These are phyloP conservation scores for Cladorrhinum sp. DNA, from an alignment of 2,329 filamentous ascomycete species.

Conservation along the genomic window DNA sequence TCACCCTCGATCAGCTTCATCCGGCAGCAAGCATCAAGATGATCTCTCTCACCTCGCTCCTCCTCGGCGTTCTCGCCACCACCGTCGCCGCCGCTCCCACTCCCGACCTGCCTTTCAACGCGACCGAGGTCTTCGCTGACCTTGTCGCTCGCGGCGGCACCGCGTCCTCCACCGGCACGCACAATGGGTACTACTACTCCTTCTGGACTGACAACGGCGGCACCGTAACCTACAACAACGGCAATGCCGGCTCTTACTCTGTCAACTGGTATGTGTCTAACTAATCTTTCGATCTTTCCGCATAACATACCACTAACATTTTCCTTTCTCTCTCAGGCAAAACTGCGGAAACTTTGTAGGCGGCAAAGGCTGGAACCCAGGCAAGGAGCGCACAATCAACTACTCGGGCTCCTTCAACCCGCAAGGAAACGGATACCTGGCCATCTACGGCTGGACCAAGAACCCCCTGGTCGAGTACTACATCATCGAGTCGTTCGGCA, in stretches of 20 bases:
- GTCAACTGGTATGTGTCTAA: slow-evolving; percentile 35
- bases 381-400: slow-evolving; percentile 31
- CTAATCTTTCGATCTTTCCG: too few relatives aligned
- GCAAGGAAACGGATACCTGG: slow-evolving; percentile 31
- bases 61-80: slow-evolving; percentile 15
- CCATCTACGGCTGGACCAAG: slow-evolving; percentile 35
- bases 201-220: slow-evolving; percentile 44
- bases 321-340: slow-evolving; percentile 6
- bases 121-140: slow-evolving; percentile 13
- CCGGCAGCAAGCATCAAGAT: slow-evolving; percentile 14
- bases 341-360: slow-evolving; percentile 52
- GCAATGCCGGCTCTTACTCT: slow-evolving; percentile 39
- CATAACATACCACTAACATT: too few relatives aligned
- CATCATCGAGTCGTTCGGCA: slow-evolving; percentile 35
- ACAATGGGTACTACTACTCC: slow-evolving; percentile 44
- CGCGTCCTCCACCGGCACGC: slow-evolving; percentile 34
- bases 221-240: slow-evolving; percentile 41
- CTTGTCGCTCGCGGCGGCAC: slow-evolving; percentile 22
- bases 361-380: slow-evolving; percentile 55
- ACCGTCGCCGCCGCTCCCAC: slow-evolving; percentile 14
- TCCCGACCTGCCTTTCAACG: slow-evolving; percentile 20
- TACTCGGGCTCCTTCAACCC: slow-evolving; percentile 30
- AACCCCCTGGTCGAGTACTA: slow-evolving; percentile 31
- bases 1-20: background rate
- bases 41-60: slow-evolving; percentile 22